Base-by-base conservation (phyloP, 1,284 basidiomycete species). In the Papiliotrema laurentii region DNA sequence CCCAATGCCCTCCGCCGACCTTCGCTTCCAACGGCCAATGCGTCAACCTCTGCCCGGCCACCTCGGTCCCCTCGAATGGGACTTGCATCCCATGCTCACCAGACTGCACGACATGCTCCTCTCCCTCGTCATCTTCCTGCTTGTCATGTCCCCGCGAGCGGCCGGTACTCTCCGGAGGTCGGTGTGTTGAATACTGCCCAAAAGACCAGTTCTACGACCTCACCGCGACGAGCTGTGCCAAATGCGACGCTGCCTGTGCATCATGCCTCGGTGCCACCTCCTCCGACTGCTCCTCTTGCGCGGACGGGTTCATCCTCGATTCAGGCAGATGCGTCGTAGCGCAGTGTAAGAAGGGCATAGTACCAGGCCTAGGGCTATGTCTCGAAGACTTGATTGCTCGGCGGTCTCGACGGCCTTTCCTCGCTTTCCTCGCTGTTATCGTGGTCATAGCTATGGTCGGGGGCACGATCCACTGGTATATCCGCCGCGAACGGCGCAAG, bases 21-120 rank as follows among this genome's bases (percentile, higher is more conserved):
- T 64, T 71, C 39, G 64, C 72, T 7, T 56, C 58, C 14, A 54
- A 60, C 24, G 75, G 75, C 2, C 50, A 56, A 0, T 77, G 75
- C 56, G 51, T 63, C 7, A n/a, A 59, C 4, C 43, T 55, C 4
- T 77, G 76, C 47, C 73, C 74, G 0, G 13, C 55, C 14, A 54
- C 56, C 5, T 68, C 65, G 10, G 57, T 68, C 47, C 37, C 55
- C 6, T 38, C 54, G 11, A 66, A 68, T 48, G 55, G 54, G 1
- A 63, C 63, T 4, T 78, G 76, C 53, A 24, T 59, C 6, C 34
- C 67, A 0, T 77, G 75, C 50, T 70, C 73, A 18, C 59, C 68
- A 0, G 71, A 74, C 56, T 76, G 75, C 48, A 51, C 59, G 2
- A 71, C 71, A 2, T 76, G 76, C 51, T 62, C 65, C 13, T 46